Evolutionary conservation across 768 basidiomycete species (phyloP), one percentile per base, ranked within the genome.

Genomic region (Lactifluus hygrophoroides): DNA sequence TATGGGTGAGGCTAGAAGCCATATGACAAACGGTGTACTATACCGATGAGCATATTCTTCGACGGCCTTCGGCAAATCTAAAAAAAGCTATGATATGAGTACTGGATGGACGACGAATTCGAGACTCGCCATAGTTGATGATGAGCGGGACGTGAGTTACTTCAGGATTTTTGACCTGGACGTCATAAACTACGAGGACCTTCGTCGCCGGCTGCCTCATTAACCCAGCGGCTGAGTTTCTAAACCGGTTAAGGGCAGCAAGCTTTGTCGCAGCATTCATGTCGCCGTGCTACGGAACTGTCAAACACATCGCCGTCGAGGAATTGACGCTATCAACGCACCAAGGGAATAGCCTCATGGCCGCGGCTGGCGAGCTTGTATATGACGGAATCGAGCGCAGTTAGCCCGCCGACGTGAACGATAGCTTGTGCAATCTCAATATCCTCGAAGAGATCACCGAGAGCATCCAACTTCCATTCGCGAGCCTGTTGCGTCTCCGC

Each of bases 41-140:
- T 60, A 93, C 90, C 95, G 87, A 68, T 93, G 92, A 25, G 94
- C 90, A 70, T 99, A 99, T 71, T 95, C 94, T 76, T 98, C 95
- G 37, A 97, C 95, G 47, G 88, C 92, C 73, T 91, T 91, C 48
- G 91, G 92, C 59, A 94, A 73, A 77, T 95, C 93, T 90, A 64
- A 13, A 54, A n/a, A 54, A 21, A 32, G 40, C 6, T 6, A 40
- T 14, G 11, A 38, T 21, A 16, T 51, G 35, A 46, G 44, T 11
- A 45, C 16, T 14, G 32, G 5, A 45, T 13, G 3, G 28, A 7
- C 30, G 37, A 14, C 11, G 2, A 23, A 28, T 17, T 43, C 9
- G 11, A 30, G 19, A 68, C 75, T 50, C 62, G 87, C 91, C 91
- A 70, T 95, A 98, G 73, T 98, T 98, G 74, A 99, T 85, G 65